These are phyloP conservation scores for Sporothrix schenckii DNA, from an alignment of 2,329 filamentous ascomycete species.

Conservation along the genomic window DNA sequence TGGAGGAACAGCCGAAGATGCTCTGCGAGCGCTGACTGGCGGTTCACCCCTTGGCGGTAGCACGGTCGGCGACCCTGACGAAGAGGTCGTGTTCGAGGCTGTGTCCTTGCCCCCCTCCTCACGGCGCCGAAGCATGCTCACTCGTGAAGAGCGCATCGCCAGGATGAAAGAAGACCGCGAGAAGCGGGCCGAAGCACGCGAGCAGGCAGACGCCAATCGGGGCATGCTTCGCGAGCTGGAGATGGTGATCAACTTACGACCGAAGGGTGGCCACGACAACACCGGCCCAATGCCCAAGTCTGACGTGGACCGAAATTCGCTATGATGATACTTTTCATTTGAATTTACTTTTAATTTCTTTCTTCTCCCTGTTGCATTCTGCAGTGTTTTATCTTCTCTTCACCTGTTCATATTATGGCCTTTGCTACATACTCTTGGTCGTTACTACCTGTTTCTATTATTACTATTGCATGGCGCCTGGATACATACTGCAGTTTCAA, in stretches of 20 bases:
- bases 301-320: slow-evolving; percentile 26
- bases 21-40: slow-evolving; percentile 71
- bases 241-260: slow-evolving; percentile 70
- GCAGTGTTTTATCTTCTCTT: neutral
- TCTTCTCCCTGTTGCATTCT: neutral
- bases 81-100: slow-evolving; percentile 87
- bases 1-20: slow-evolving; percentile 53
- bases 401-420: neutral
- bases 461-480: slow-evolving; percentile 18
- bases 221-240: slow-evolving; percentile 93
- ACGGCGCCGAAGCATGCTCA: slow-evolving; percentile 69
- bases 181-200: slow-evolving; percentile 69
- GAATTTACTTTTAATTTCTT: neutral
- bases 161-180: slow-evolving; percentile 88
- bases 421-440: neutral
- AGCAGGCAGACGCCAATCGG: slow-evolving; percentile 77
- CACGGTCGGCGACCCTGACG: slow-evolving; percentile 58
- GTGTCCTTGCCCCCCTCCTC: slow-evolving; percentile 67
- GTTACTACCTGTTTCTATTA: neutral
- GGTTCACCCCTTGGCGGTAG: slow-evolving; percentile 55
- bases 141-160: slow-evolving; percentile 81
- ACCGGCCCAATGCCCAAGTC: neutral
- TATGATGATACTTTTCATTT: slow-evolving; percentile 19
- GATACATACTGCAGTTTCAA: neutral
- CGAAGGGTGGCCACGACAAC: slow-evolving; percentile 28